Evolutionary conservation across 2,329 filamentous ascomycete species (phyloP).

Genomic region (Sarocladium kiliense): DNA sequence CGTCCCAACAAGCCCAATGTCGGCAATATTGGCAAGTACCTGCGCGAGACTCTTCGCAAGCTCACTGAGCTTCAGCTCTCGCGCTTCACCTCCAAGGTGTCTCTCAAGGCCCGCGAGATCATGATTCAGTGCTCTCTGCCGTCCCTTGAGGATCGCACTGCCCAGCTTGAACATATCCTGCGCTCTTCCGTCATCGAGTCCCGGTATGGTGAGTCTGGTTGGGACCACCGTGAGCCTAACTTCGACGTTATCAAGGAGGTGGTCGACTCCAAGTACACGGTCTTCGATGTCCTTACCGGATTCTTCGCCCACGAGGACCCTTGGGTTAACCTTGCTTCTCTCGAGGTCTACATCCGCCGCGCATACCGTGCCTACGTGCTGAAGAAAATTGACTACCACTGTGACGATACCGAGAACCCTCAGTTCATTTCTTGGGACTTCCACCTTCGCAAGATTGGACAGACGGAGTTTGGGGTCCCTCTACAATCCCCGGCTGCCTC

Average conservation of each 20-base stretch:
- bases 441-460: constrained; percentile 84
- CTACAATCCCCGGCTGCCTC: constrained; percentile 76
- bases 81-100: constrained; percentile 83
- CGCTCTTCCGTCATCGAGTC: constrained; percentile 93
- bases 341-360: constrained; percentile 94
- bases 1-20: constrained; percentile 88
- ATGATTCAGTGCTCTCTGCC: constrained; percentile 96
- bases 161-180: constrained; percentile 98
- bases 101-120: constrained; percentile 93
- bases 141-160: constrained; percentile 87
- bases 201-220: constrained; percentile 94
- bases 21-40: constrained; percentile 82
- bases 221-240: constrained; percentile 91
- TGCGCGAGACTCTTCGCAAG: constrained; percentile 76
- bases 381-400: constrained; percentile 84
- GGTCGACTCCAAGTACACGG: constrained; percentile 96
- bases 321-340: constrained; percentile 87
- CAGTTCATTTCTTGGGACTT: constrained; percentile 95
- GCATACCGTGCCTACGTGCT: constrained; percentile 95
- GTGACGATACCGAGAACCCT: constrained; percentile 62
- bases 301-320: constrained; percentile 95
- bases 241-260: constrained; percentile 93
- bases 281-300: constrained; percentile 89
- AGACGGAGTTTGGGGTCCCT: constrained; percentile 82
- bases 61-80: constrained; percentile 77